Percentiles rank a stretch among this genome's conserved stretches.
Evolutionary conservation across 2,329 filamentous ascomycete genomes (phyloP).

Genomic region (Fusarium proliferatum): DNA sequence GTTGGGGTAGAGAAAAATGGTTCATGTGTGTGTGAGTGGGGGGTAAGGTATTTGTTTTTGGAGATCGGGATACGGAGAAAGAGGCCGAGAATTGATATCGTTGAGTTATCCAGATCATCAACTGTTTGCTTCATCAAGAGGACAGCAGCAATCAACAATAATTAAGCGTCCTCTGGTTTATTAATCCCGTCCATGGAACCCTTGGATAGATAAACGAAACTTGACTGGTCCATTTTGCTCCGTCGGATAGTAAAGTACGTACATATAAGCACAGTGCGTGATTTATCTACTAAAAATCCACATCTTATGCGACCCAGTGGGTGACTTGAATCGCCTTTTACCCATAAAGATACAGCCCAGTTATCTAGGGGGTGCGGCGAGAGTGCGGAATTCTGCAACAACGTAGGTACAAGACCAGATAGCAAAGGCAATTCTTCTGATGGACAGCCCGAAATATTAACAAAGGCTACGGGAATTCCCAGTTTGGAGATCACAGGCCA

Average conservation of each 20-base stretch:
- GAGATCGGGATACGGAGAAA: slow-evolving; percentile 2
- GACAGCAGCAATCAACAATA: neutral
- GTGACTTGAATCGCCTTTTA: slow-evolving; percentile 28
- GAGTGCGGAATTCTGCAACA: neutral
- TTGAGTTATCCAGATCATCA: neutral
- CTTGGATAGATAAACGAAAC: slow-evolving; percentile 5
- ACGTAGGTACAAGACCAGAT: neutral
- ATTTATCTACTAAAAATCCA: slow-evolving; percentile 25
- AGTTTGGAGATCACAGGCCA: neutral
- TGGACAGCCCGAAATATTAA: neutral
- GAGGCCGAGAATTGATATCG: neutral
- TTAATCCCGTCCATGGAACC: neutral
- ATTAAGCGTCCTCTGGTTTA: neutral
- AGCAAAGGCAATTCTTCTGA: neutral
- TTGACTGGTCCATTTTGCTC: slow-evolving; percentile 21
- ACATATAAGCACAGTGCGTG: slow-evolving; percentile 33
- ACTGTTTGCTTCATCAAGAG: neutral
- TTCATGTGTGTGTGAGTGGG: slow-evolving; percentile 27
- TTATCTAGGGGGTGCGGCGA: neutral
- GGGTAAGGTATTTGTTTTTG: neutral
- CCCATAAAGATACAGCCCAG: slow-evolving; percentile 3
- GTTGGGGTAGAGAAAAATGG: slow-evolving; percentile 18
- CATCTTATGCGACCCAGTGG: slow-evolving; percentile 37
- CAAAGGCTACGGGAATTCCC: neutral
- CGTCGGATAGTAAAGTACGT: slow-evolving; percentile 4